phyloP scores from a whole-genome alignment of 331 rosid genomes.

The Acacia pycnantha region DNA sequence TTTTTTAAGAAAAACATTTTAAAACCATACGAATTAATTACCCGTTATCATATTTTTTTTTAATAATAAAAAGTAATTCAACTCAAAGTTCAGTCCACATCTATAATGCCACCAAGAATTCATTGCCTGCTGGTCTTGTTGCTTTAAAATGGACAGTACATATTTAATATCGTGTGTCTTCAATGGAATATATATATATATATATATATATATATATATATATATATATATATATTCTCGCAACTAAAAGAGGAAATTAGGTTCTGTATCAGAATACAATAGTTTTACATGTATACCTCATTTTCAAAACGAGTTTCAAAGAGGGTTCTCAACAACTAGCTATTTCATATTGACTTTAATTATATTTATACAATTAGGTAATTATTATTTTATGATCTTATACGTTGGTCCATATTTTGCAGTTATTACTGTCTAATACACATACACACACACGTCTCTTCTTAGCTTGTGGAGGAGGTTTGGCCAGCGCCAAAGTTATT shows the following conservation, averaged over 20 bases:
- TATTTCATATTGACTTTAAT: background rate
- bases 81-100: background rate
- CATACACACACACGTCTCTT: background rate
- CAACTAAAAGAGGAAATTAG: background rate
- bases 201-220: background rate
- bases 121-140: conserved; percentile 6
- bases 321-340: background rate
- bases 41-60: background rate
- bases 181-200: background rate
- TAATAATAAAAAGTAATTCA: background rate
- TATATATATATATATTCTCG: too few species aligned
- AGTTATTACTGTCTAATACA: background rate
- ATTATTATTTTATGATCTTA: background rate
- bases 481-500: background rate
- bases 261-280: background rate
- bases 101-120: background rate
- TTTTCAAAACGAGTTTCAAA: background rate
- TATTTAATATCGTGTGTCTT: background rate
- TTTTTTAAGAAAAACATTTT: background rate
- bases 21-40: background rate
- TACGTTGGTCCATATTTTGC: background rate
- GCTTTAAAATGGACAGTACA: conserved; percentile 5
- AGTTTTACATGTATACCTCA: background rate
- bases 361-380: background rate
- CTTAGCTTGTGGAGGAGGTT: background rate